Base-by-base conservation (phyloP, 2,329 filamentous ascomycete genomes). In the Clonostachys chloroleuca region DNA sequence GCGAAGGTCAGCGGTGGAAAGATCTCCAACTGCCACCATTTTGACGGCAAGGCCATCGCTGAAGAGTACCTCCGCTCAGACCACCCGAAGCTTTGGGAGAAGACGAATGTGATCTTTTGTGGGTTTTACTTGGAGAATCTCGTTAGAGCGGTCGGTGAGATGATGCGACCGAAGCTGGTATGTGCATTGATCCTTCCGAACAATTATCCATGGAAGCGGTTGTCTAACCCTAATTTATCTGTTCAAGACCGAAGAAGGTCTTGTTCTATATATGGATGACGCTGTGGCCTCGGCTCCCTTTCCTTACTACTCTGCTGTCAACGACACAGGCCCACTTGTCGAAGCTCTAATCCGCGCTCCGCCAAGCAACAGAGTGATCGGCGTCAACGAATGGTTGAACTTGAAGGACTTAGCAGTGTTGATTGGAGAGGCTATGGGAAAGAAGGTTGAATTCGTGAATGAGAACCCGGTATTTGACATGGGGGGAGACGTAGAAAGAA, bases 31-130 rank as follows among this genome's bases (percentile, higher is more conserved):
- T 51, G 75, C 42, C 77, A 75, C 49, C 70, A 75, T 54, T 74
- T 68, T 45, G 73, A 78, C 56, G 55, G 67, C 12, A 78, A 78
- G 57, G 75, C 75, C 2, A 70, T 73, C 34, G 59, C 72, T 14
- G 46, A 49, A 24, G 35, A 43, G 5, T 48, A 51, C 24, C 47
- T 47, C 2, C 33, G 46, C 18, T 44, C 46, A 8, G 33, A 34
- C 13, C 46, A 48, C 14, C 54, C 54, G 2, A 47, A 46, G 35
- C 49, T 54, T 14, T 44, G 42, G 42, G 33, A n/a, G 34, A 44
- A 44, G 30, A 44, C 42, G 12, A 34, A 12, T 14, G 33, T 44
- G 30, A 34, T 34, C n/a, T 33, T 34, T n/a, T 20, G 20, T 24
- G 42, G 42, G 7, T 33, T n/a, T n/a, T 44, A 30, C 24, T 30